Percentiles rank a stretch among this genome's conserved stretches.
Evolutionary conservation across 768 basidiomycete species (phyloP).

Genomic region (Chalciporus sphaerocephalus): DNA sequence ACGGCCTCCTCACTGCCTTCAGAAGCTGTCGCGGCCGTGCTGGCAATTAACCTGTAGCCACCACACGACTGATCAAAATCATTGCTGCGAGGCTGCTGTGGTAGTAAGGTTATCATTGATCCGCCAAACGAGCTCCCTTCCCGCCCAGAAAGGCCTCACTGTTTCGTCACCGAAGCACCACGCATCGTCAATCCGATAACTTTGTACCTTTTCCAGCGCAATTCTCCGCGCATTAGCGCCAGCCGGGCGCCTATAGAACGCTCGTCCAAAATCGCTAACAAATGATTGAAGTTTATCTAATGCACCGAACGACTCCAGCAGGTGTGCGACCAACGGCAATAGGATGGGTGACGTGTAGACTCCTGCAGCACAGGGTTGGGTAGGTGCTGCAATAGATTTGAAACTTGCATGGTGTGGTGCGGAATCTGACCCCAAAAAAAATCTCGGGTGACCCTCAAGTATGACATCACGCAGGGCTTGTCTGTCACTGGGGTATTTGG

Average conservation of each 20-base stretch:
- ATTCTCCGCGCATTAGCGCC: constrained; percentile 35
- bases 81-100: not conserved
- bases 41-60: too few relatives aligned
- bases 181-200: constrained; percentile 41
- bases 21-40: not conserved
- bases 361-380: constrained; percentile 84
- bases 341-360: constrained; percentile 93
- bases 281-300: constrained; percentile 79
- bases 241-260: constrained; percentile 59
- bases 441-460: constrained; percentile 81
- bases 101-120: constrained; percentile 26
- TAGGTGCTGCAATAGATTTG: constrained; percentile 68
- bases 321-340: constrained; percentile 82
- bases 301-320: constrained; percentile 84
- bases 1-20: constrained; percentile 16
- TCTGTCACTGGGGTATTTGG: constrained; percentile 92
- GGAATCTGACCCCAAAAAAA: constrained; percentile 96
- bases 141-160: constrained; percentile 86
- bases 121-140: constrained; percentile 74
- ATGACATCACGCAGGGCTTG: constrained; percentile 76
- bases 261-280: constrained; percentile 71
- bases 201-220: constrained; percentile 39
- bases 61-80: not conserved
- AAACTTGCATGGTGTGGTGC: constrained; percentile 79
- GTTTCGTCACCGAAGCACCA: constrained; percentile 44